Base-by-base conservation (phyloP, 805 yeast species). In the Yarrowia phangngaensis region DNA sequence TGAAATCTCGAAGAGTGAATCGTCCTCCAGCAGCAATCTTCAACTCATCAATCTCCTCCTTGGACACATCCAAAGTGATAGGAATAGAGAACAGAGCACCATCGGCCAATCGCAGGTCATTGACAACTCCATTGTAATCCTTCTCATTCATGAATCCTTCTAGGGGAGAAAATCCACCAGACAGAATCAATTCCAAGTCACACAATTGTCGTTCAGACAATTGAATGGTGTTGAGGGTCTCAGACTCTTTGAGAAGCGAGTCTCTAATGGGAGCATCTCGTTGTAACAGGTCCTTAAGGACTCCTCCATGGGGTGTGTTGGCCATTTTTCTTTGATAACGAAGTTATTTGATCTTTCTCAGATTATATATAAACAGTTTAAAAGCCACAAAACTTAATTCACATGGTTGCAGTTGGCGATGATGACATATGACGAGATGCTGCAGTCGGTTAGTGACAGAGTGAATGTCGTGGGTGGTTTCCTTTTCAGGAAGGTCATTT, bases 51-150 rank as follows among this genome's bases (percentile, higher is more conserved):
- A 83, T 71, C 51, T 75, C 70, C 31, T 63, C 69, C 55, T 71
- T 68, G 50, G 75, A 65, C 3, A 88, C 84, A 63, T 89, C 97
- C 51, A 90, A 71, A 50, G 86, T 88, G 66, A 89, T 89, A 46
- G 97, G 97, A 60, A 89, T 87, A 15, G 96, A 78, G 89, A 95
- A 89, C 55, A 89, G 72, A 50, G 79, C 70, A 14, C 96, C 96
- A 35, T 78, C 73, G 7, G 83, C 66, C 26, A 89, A 73, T 60
- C 95, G 77, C 70, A 87, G 69, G 51, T 64, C 72, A 52, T 76
- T 67, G 14, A 82, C 85, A 34, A 84, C 90, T 2, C 80, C 71
- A 29, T 72, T 70, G 65, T 83, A 83, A 66, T 84, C 90, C 47
- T 71, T 71, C 68, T 83, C 74, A 59, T 70, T 75, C 64, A 83